Conservation (phyloP, 2,329 filamentous ascomycete species). For the Venturia carpophila region DNA sequence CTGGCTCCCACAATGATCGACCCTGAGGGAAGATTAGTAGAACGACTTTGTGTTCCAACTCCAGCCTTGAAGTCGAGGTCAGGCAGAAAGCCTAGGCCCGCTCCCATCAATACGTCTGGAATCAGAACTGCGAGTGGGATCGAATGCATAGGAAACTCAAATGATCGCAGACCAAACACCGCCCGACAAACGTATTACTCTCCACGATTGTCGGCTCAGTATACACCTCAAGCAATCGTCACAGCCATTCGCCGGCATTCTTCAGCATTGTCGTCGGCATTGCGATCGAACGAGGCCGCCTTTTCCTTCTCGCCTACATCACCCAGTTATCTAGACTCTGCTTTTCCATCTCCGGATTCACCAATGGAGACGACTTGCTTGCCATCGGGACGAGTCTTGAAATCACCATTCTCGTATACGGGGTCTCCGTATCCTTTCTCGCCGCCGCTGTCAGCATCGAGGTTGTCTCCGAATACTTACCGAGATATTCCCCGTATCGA, state of each 20-base stretch:
- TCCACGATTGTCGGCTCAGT: background rate
- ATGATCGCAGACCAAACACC: background rate
- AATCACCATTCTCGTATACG: conserved; percentile 1
- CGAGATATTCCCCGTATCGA: background rate
- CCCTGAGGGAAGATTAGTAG: background rate
- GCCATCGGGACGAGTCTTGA: background rate
- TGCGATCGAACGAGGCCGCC: background rate
- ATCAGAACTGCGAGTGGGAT: background rate
- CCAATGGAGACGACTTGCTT: background rate
- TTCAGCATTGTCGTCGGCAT: background rate
- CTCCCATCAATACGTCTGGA: background rate
- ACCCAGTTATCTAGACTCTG: background rate
- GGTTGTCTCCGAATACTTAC: conserved; percentile 1
- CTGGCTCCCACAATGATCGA: background rate
- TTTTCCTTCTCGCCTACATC: conserved; percentile 8
- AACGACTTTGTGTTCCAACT: background rate
- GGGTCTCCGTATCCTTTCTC: conserved; percentile 7
- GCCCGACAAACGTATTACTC: background rate
- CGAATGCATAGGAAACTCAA: background rate
- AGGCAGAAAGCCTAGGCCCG: background rate
- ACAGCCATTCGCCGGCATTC: background rate
- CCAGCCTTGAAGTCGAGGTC: background rate
- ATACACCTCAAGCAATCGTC: background rate
- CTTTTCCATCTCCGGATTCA: background rate
- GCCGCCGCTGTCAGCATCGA: background rate